Evolutionary conservation across 2,329 filamentous ascomycete genomes (phyloP).

Genomic region (Bisporella sp.): DNA sequence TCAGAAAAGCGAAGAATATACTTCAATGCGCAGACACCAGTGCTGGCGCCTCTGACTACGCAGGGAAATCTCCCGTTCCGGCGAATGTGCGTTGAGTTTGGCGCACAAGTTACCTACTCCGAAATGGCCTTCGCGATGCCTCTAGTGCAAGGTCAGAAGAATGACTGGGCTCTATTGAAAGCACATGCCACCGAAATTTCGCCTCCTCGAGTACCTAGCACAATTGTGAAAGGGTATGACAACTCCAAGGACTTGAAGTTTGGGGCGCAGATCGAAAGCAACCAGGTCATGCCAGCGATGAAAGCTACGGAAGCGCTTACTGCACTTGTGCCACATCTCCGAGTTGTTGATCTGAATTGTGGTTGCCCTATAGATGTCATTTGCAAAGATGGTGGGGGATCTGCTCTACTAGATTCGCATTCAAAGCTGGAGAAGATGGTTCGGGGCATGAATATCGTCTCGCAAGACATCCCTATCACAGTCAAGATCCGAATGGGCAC

Average conservation of each 20-base stretch:
- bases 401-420: conserved; percentile 80
- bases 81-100: conserved; percentile 79
- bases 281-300: conserved; percentile 83
- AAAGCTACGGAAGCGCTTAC: conserved; percentile 82
- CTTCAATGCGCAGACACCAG: conserved; percentile 87
- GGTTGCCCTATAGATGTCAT: conserved; percentile 96
- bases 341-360: conserved; percentile 92
- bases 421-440: conserved; percentile 92
- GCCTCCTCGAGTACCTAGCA: conserved; percentile 53
- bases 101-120: conserved; percentile 90
- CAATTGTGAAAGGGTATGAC: conserved; percentile 69
- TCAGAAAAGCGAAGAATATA: conserved; percentile 93
- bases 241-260: conserved; percentile 80
- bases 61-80: conserved; percentile 96
- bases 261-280: conserved; percentile 86
- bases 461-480: conserved; percentile 83
- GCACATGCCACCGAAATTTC: conserved; percentile 77
- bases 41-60: conserved; percentile 90
- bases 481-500: conserved; percentile 94
- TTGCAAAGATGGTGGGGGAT: conserved; percentile 80
- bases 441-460: conserved; percentile 91
- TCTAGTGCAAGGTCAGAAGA: conserved; percentile 79
- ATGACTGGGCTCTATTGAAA: conserved; percentile 93
- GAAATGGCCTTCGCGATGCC: conserved; percentile 96
- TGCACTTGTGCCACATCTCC: conserved; percentile 70